A percentile compares a stretch with the other conserved stretches of the same genome.
phyloP scores from a whole-genome alignment of 176 grass and related monocot genomes.

The Zoysia pacifica region DNA sequence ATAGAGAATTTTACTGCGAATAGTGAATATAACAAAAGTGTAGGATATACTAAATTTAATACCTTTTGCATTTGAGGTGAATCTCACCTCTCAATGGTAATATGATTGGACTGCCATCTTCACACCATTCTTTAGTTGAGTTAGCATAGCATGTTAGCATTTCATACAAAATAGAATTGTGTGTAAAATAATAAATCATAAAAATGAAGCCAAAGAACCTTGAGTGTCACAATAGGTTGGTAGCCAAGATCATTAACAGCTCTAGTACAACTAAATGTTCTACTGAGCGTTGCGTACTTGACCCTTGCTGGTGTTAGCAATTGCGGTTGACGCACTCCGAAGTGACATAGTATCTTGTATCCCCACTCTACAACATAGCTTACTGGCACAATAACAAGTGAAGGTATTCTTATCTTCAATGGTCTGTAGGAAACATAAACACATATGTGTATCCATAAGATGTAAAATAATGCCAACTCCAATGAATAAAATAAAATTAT shows the following conservation, averaged over 20 bases:
- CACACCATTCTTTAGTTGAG: neutral
- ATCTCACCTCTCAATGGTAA: neutral
- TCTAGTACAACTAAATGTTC: constrained; percentile 61
- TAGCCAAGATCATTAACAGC: constrained; percentile 68
- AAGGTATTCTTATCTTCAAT: constrained; percentile 63
- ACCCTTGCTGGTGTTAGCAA: constrained; percentile 57
- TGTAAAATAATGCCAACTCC: no score
- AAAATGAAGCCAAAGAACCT: constrained; percentile 33
- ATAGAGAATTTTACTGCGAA: no score
- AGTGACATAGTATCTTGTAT: constrained; percentile 44
- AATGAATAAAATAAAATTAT: no score
- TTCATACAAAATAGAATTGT: neutral
- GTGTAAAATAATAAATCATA: neutral
- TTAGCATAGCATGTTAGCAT: neutral
- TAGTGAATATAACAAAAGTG: no score
- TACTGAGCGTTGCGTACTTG: constrained; percentile 55
- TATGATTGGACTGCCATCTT: neutral
- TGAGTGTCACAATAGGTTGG: constrained; percentile 63
- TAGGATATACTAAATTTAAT: no score
- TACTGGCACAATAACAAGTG: constrained; percentile 47
- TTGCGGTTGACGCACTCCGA: constrained; percentile 51
- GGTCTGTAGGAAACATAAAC: constrained; percentile 26
- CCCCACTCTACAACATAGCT: constrained; percentile 56
- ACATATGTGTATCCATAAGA: neutral
- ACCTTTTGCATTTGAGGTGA: neutral